Evolutionary conservation across 2,329 filamentous ascomycete genomes (phyloP).

Genomic region (Apiospora marii): DNA sequence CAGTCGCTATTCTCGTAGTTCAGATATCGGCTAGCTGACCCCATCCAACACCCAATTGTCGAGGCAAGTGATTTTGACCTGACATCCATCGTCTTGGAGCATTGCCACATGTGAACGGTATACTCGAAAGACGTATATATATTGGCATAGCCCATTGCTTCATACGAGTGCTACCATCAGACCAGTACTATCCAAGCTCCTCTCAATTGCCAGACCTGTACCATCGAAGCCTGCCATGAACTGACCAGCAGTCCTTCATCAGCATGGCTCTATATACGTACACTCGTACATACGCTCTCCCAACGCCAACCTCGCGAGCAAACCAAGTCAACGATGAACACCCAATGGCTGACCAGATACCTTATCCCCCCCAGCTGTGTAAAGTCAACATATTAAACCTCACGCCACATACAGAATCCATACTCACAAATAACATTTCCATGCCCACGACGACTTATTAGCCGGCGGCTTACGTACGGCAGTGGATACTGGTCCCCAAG

Average conservation of each 20-base stretch:
- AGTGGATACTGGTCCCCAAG: neutral
- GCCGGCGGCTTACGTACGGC: neutral
- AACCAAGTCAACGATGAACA: neutral
- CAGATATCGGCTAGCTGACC: no score
- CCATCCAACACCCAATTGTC: no score
- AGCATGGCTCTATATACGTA: neutral
- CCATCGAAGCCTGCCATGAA: no score
- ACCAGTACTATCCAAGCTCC: no score
- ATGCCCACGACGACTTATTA: neutral
- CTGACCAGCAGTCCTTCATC: neutral
- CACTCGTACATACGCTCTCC: neutral
- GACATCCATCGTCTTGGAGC: neutral
- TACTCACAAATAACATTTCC: neutral
- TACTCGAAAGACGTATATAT: no score
- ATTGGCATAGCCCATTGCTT: no score
- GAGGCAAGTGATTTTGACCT: no score
- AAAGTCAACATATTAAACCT: neutral
- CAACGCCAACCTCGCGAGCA: neutral
- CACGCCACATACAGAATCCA: neutral
- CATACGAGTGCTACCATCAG: no score
- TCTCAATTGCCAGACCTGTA: no score
- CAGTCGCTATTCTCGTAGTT: neutral
- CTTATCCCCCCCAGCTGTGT: no score
- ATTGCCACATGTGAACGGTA: no score
- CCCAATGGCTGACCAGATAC: neutral